Evolutionary conservation across 164 flowering plant genomes (phyloP).

Genomic region (Warburgia ugandensis): DNA sequence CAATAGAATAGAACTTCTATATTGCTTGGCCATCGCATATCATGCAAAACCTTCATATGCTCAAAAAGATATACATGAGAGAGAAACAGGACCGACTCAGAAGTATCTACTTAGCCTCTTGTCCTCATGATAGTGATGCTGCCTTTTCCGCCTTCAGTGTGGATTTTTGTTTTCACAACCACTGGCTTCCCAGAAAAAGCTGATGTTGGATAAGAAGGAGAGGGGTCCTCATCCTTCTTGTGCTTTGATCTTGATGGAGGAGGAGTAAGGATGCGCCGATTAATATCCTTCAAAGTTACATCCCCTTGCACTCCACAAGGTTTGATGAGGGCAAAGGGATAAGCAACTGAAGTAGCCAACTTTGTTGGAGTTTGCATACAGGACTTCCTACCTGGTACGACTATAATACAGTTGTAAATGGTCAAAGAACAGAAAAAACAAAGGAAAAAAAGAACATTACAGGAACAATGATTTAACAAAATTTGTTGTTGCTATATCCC

Average conservation of each 20-base stretch:
- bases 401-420: neutral
- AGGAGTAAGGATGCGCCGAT: conserved; percentile 70
- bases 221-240: conserved; percentile 33
- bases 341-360: conserved; percentile 62
- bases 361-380: conserved; percentile 52
- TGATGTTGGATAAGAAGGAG: conserved; percentile 59
- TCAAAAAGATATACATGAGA: too few species aligned
- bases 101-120: conserved; percentile 57
- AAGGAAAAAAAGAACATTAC: neutral
- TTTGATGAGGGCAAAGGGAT: conserved; percentile 87
- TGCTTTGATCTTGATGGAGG: conserved; percentile 49
- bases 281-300: conserved; percentile 86
- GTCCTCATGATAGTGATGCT: conserved; percentile 97
- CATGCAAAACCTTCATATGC: too few species aligned
- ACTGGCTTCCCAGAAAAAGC: conserved; percentile 97
- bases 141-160: conserved; percentile 92
- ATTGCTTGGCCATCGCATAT: too few species aligned
- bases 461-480: neutral
- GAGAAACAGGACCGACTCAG: too few species aligned
- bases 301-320: conserved; percentile 75
- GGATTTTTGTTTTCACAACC: conserved; percentile 84
- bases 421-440: neutral
- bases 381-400: conserved; percentile 52
- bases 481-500: neutral
- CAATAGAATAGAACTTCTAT: too few species aligned